These are phyloP conservation scores for Talaromyces funiculosus DNA, from an alignment of 2,329 filamentous ascomycete species.

Conservation along the genomic window DNA sequence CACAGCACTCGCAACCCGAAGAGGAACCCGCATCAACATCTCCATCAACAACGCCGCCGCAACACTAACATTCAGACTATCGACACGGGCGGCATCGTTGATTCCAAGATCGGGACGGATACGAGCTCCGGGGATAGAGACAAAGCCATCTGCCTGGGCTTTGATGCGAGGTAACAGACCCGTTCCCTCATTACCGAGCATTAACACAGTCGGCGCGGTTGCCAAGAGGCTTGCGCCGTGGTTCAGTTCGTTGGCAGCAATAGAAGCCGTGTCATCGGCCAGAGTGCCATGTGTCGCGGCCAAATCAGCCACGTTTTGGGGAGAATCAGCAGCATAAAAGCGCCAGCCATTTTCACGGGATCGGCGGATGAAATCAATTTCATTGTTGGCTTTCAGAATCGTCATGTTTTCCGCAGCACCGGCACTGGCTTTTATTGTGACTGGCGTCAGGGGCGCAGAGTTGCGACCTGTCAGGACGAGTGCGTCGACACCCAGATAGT, in stretches of 20 bases:
- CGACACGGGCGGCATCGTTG: slow-evolving; percentile 53
- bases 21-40: slow-evolving; percentile 33
- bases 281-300: slow-evolving; percentile 9
- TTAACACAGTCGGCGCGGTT: slow-evolving; percentile 65
- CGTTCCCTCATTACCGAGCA: slow-evolving; percentile 76
- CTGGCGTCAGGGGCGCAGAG: slow-evolving; percentile 67
- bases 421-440: slow-evolving; percentile 79
- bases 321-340: slow-evolving; percentile 67
- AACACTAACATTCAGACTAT: slow-evolving; percentile 91
- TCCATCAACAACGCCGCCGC: slow-evolving; percentile 66
- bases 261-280: slow-evolving; percentile 20
- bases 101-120: slow-evolving; percentile 35
- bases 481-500: slow-evolving; percentile 84
- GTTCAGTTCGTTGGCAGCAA: slow-evolving; percentile 35
- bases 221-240: slow-evolving; percentile 37
- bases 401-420: slow-evolving; percentile 78
- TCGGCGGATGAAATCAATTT: slow-evolving; percentile 62
- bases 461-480: slow-evolving; percentile 69
- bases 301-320: slow-evolving; percentile 21
- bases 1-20: slow-evolving; percentile 14
- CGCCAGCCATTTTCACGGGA: slow-evolving; percentile 72
- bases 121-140: slow-evolving; percentile 57
- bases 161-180: slow-evolving; percentile 63
- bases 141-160: slow-evolving; percentile 57
- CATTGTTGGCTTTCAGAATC: slow-evolving; percentile 63